Evolutionary conservation across 768 basidiomycete species (phyloP).

Genomic region (Phanerochaete carnosa): DNA sequence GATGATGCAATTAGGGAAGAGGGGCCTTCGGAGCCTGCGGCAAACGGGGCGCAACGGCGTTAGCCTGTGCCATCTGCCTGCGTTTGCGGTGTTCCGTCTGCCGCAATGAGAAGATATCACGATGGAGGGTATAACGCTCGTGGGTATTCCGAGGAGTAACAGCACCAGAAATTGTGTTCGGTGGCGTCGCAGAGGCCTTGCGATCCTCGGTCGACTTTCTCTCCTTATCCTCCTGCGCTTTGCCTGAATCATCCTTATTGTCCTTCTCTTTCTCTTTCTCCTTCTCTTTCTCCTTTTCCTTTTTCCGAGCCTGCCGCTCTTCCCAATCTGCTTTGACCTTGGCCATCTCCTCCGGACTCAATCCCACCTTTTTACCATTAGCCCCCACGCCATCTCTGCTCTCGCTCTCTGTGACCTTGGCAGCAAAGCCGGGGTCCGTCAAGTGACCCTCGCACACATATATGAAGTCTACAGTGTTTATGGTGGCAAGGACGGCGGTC

Average conservation of each 20-base stretch:
- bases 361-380: conserved; percentile 35
- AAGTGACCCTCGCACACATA: conserved; percentile 86
- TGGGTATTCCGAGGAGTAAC: conserved; percentile 29
- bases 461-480: conserved; percentile 80
- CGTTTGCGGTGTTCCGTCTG: conserved; percentile 70
- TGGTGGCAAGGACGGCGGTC: conserved; percentile 78
- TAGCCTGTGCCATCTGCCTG: conserved; percentile 62
- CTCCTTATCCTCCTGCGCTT: conserved; percentile 22
- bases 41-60: conserved; percentile 66
- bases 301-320: conserved; percentile 61
- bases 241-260: conserved; percentile 30
- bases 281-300: conserved; percentile 51
- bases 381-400: conserved; percentile 28
- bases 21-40: conserved; percentile 52
- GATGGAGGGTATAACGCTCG: conserved; percentile 75
- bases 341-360: conserved; percentile 69
- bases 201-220: conserved; percentile 20
- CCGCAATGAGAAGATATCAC: conserved; percentile 80
- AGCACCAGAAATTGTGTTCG: conserved; percentile 26
- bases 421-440: conserved; percentile 73
- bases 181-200: conserved; percentile 29
- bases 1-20: conserved; percentile 9
- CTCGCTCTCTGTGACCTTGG: conserved; percentile 38
- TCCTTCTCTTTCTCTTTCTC: conserved; percentile 42
- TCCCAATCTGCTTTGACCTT: conserved; percentile 81